Evolutionary conservation across 208 protist species (phyloP), one percentile per base, ranked within the genome.

Genomic region (Crithidia sp.): DNA sequence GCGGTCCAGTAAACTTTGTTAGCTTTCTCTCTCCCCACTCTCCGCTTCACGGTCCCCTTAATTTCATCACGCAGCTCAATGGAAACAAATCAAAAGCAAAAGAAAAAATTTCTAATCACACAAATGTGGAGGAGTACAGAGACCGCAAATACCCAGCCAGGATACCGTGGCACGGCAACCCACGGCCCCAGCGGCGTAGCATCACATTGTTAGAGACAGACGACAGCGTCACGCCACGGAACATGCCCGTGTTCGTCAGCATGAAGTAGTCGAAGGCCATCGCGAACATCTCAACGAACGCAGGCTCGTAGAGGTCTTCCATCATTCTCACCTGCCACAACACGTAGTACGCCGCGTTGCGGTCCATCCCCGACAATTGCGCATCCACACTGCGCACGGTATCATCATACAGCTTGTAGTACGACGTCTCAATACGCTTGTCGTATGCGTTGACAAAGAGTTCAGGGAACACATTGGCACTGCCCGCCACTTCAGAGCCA

Each of bases 201-300:
- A 67, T 39, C 12, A 67, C 62, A 37, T 67, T 67, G 41, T 45
- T 67, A 4, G 62, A 45, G 36, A 67, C 49, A 4, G 62, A 50
- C 2, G 62, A 67, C 44, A 67, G 17, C 62, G 39, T 67, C 2
- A 5, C 49, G 2, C 62, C 62, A 37, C 62, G 62, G 44, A 67
- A 67, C 4, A 67, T 37, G 5, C 37, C 62, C 10, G 50, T 28
- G 16, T 67, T 67, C 14, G 62, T 57, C 49, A 67, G 37, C 19
- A 67, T 45, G 28, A 67, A 67, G 37, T 45, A 67, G 36, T 67
- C 62, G 6, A 45, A 12, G 36, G 49, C 49, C 62, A 57, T 67
- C 36, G 62, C 62, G 12, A 4, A 12, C 36, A 67, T 16, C 49
- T 67, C 62, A 10, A 13, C 37, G 0, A 67, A 14, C 47, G 49